Conservation (phyloP, 2,329 filamentous ascomycete species). For the Metarhizium rileyi region DNA sequence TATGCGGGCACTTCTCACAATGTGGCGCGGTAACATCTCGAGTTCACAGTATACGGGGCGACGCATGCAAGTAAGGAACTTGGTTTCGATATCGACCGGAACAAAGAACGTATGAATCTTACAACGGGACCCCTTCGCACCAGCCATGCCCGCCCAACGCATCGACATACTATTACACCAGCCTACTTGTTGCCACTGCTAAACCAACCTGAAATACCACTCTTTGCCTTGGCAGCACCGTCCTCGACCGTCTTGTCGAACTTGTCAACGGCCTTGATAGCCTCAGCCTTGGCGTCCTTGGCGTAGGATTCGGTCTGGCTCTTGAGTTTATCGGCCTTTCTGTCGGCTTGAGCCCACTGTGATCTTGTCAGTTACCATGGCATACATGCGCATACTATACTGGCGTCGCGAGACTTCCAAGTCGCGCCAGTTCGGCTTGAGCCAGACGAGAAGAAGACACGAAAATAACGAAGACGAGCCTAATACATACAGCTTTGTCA, state of each 20-base stretch:
- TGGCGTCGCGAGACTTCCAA: too few relatives aligned
- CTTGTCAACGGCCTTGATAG: conserved; percentile 66
- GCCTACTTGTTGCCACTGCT: conserved; percentile 46
- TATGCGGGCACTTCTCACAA: too few relatives aligned
- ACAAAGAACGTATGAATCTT: neutral
- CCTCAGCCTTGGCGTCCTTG: conserved; percentile 53
- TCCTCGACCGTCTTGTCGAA: conserved; percentile 76
- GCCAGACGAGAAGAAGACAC: neutral
- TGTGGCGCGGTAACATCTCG: neutral
- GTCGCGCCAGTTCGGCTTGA: too few relatives aligned
- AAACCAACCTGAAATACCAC: conserved; percentile 78
- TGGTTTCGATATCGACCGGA: neutral
- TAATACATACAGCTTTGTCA: conserved; percentile 54
- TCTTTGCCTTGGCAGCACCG: conserved; percentile 72
- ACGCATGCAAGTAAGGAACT: neutral
- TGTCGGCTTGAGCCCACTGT: conserved; percentile 47
- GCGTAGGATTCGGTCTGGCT: conserved; percentile 48
- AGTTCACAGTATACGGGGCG: neutral
- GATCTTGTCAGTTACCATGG: neutral
- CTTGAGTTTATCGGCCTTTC: conserved; percentile 52
- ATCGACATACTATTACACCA: neutral
- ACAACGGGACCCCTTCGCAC: neutral
- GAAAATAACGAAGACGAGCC: too few relatives aligned
- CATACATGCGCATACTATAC: neutral
- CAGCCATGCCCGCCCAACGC: neutral